Evolutionary conservation across 1,284 basidiomycete species (phyloP).

Genomic region (Violaceomyces palustris): DNA sequence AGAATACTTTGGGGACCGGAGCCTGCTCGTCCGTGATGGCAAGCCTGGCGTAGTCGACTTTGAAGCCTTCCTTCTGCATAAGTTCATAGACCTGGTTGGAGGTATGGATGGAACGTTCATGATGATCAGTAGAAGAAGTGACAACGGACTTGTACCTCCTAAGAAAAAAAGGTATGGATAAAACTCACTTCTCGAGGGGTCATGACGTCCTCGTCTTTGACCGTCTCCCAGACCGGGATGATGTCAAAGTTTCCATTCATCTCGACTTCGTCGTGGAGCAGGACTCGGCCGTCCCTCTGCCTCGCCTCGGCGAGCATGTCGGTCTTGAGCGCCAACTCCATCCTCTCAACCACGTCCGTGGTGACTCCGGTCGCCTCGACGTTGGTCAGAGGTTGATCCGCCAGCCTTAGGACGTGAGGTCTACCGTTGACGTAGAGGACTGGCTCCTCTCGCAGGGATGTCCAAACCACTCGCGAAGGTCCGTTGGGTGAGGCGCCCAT

Average conservation of each 20-base stretch:
- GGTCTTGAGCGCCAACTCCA: slow-evolving; percentile 83
- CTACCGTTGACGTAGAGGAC: slow-evolving; percentile 62
- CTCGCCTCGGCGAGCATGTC: slow-evolving; percentile 80
- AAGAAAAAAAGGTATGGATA: too few relatives aligned
- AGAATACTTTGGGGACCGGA: slow-evolving; percentile 49
- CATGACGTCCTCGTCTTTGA: slow-evolving; percentile 79
- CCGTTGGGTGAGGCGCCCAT: slow-evolving; percentile 44
- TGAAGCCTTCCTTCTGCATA: slow-evolving; percentile 44
- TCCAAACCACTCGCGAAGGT: slow-evolving; percentile 41
- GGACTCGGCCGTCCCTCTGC: slow-evolving; percentile 70
- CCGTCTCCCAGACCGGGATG: slow-evolving; percentile 69
- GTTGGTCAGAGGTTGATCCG: slow-evolving; percentile 59
- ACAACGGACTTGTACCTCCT: too few relatives aligned
- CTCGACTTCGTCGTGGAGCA: slow-evolving; percentile 89
- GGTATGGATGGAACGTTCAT: too few relatives aligned
- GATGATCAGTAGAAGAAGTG: too few relatives aligned
- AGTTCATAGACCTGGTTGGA: slow-evolving; percentile 51
- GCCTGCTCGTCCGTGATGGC: slow-evolving; percentile 53
- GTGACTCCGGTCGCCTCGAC: slow-evolving; percentile 77
- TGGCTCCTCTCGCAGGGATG: slow-evolving; percentile 49
- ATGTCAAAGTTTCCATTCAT: slow-evolving; percentile 77
- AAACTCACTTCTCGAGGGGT: slow-evolving; percentile 88
- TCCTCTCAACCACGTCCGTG: slow-evolving; percentile 82
- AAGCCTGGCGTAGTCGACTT: slow-evolving; percentile 49
- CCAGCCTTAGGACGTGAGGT: slow-evolving; percentile 75